These are phyloP conservation scores for Agapanthus africanus DNA, from an alignment of 106 monocot genomes.

Conservation along the genomic window DNA sequence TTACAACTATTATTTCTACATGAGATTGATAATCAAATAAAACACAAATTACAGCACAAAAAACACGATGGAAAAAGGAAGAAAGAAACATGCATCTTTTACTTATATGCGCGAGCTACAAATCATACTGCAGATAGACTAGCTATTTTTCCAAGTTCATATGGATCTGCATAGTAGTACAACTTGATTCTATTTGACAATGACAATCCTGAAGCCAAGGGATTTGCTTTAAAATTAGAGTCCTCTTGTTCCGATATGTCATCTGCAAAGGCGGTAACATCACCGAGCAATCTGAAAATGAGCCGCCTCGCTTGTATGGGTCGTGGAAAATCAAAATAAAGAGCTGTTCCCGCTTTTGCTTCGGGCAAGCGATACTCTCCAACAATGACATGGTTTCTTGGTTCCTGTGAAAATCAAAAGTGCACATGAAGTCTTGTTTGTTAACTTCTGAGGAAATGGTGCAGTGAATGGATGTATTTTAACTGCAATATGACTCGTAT, in stretches of 20 bases:
- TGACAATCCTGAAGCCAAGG: slow-evolving; percentile 66
- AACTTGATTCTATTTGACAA: slow-evolving; percentile 79
- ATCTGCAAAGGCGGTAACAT: slow-evolving; percentile 70
- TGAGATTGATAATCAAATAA: neutral
- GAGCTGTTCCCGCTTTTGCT: slow-evolving; percentile 49
- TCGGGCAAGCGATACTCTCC: slow-evolving; percentile 90
- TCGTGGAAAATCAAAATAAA: slow-evolving; percentile 84
- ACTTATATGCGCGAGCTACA: neutral
- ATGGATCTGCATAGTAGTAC: slow-evolving; percentile 83
- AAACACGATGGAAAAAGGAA: neutral
- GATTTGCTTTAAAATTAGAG: slow-evolving; percentile 33
- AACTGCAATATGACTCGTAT: no score
- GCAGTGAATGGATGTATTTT: no score
- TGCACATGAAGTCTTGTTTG: no score
- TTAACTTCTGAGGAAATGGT: no score
- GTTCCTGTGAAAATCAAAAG: slow-evolving; percentile 27
- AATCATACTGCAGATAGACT: slow-evolving; percentile 48
- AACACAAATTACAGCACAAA: slow-evolving; percentile 8
- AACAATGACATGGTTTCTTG: slow-evolving; percentile 44
- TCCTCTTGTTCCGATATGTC: slow-evolving; percentile 70
- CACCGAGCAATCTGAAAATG: slow-evolving; percentile 63
- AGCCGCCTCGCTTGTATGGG: slow-evolving; percentile 43
- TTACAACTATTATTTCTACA: slow-evolving; percentile 8
- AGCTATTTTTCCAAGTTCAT: slow-evolving; percentile 75
- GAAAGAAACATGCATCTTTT: neutral